These are phyloP conservation scores for Penicillium sp. DNA, from an alignment of 2,329 filamentous ascomycete genomes.

Conservation along the genomic window DNA sequence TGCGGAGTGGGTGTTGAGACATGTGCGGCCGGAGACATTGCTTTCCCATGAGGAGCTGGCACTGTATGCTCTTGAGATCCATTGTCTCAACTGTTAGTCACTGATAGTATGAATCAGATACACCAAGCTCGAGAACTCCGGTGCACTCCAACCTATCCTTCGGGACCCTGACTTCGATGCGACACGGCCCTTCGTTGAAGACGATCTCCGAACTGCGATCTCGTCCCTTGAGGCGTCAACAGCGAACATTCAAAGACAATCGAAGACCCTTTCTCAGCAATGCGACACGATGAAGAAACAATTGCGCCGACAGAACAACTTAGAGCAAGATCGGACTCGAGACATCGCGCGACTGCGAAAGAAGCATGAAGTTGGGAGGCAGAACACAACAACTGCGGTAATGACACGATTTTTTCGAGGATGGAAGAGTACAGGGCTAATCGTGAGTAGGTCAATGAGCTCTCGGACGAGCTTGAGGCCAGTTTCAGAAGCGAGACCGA, in stretches of 20 bases:
- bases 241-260: conserved; percentile 31
- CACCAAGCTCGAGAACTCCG: conserved; percentile 31
- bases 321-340: conserved; percentile 21
- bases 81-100: neutral
- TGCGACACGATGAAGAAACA: conserved; percentile 28
- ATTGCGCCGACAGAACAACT: conserved; percentile 19
- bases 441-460: conserved; percentile 30
- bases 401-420: neutral
- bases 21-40: conserved; percentile 32
- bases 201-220: conserved; percentile 35
- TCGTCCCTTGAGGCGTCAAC: conserved; percentile 36
- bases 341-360: conserved; percentile 29
- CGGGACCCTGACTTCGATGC: conserved; percentile 24
- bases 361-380: conserved; percentile 34
- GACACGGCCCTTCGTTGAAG: conserved; percentile 37
- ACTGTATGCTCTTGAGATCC: conserved; percentile 24
- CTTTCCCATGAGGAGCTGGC: conserved; percentile 38
- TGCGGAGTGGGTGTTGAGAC: conserved; percentile 30
- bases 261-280: conserved; percentile 29
- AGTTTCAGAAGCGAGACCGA: conserved; percentile 30
- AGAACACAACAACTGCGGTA: conserved; percentile 33
- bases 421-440: conserved; percentile 10
- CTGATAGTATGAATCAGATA: conserved; percentile 25
- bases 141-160: conserved; percentile 26
- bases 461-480: conserved; percentile 31